These are phyloP conservation scores for Elsinoe perseae DNA, from an alignment of 2,329 filamentous ascomycete species.

Conservation along the genomic window DNA sequence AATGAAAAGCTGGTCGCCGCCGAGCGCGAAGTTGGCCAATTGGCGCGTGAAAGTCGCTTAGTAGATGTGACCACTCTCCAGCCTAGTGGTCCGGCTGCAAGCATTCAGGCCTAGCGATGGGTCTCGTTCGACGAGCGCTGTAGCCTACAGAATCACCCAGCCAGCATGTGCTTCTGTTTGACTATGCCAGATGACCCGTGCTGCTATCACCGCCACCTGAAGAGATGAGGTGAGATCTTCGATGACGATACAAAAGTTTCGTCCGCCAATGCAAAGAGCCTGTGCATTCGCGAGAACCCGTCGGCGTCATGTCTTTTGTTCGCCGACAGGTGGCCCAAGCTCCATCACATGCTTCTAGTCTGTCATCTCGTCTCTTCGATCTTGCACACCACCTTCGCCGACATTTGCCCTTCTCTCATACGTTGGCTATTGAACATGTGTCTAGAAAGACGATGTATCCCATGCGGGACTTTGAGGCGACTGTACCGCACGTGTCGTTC, in stretches of 20 bases:
- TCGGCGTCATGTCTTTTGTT: not conserved
- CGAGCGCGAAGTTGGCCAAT: not conserved
- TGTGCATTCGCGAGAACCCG: not conserved
- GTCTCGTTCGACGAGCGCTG: not conserved
- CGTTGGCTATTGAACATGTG: too few species aligned
- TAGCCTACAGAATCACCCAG: not conserved
- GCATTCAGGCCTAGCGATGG: constrained; percentile 6
- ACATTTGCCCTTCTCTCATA: not conserved
- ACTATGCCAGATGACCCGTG: not conserved
- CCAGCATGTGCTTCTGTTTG: not conserved
- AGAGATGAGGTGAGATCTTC: not conserved
- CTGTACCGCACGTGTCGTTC: not conserved
- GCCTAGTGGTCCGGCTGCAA: constrained; percentile 6
- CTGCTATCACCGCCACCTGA: not conserved
- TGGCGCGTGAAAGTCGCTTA: not conserved
- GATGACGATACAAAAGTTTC: constrained; percentile 2
- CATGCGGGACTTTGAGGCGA: too few species aligned
- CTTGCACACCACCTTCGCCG: too few species aligned
- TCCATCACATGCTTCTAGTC: not conserved
- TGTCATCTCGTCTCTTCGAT: too few species aligned
- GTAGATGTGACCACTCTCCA: constrained; percentile 6
- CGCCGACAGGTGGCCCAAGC: not conserved
- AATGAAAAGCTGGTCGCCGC: not conserved
- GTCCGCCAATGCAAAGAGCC: not conserved
- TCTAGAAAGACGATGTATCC: too few species aligned